These are phyloP conservation scores for Aspergillus egyptiacus DNA, from an alignment of 495 filamentous ascomycete genomes.

Conservation along the genomic window DNA sequence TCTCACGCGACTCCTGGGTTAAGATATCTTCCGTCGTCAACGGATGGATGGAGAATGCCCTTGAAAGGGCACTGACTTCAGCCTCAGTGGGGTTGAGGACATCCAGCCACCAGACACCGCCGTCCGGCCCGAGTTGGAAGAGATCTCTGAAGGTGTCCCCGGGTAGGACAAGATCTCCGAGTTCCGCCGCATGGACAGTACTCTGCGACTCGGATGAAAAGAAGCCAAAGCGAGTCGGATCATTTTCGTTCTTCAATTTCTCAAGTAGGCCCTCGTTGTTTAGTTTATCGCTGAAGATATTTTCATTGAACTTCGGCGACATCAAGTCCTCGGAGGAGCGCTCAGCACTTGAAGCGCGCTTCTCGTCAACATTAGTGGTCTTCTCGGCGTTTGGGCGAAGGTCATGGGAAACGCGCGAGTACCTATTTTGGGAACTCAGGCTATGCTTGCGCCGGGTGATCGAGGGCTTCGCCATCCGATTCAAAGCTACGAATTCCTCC, in stretches of 20 bases:
- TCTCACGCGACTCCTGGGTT: constrained; percentile 90
- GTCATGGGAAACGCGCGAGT: constrained; percentile 57
- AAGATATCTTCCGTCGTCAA: constrained; percentile 92
- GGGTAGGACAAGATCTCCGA: constrained; percentile 80
- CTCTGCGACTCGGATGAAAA: constrained; percentile 91
- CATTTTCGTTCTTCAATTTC: constrained; percentile 39
- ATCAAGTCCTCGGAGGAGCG: constrained; percentile 20
- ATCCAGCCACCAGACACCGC: constrained; percentile 92
- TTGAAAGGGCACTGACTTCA: constrained; percentile 80
- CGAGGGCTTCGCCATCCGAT: constrained; percentile 35
- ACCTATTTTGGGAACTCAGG: constrained; percentile 45
- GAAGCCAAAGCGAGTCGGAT: constrained; percentile 81
- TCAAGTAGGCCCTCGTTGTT: constrained; percentile 31
- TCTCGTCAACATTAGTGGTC: constrained; percentile 23
- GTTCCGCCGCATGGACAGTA: constrained; percentile 80
- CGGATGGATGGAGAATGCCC: constrained; percentile 88
- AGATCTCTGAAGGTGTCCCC: constrained; percentile 85
- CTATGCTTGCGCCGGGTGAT: constrained; percentile 43
- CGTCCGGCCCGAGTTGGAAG: constrained; percentile 69
- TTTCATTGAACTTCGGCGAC: constrained; percentile 18
- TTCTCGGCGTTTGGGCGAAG: constrained; percentile 42
- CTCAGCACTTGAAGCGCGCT: constrained; percentile 29
- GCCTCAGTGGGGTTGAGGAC: constrained; percentile 85
- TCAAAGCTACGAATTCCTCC: constrained; percentile 75
- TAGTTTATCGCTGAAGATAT: constrained; percentile 21